Percentiles rank a stretch among this genome's conserved stretches.
Evolutionary conservation across 2,329 filamentous ascomycete genomes (phyloP).

Genomic region (Teratosphaeria viscida): DNA sequence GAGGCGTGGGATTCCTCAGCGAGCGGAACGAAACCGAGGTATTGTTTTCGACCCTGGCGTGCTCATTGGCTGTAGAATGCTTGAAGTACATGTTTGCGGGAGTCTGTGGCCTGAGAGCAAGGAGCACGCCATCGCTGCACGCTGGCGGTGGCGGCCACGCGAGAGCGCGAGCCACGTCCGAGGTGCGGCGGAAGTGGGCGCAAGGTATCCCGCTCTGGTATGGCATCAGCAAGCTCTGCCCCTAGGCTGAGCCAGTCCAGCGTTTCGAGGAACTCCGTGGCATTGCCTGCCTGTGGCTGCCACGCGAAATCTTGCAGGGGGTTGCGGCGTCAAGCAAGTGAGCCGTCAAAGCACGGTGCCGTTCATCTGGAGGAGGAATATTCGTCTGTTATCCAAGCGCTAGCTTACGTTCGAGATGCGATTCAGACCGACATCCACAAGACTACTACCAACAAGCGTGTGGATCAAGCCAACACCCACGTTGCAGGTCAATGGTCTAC

Average conservation of each 20-base stretch:
- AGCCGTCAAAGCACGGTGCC: not conserved
- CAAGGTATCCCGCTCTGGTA: not conserved
- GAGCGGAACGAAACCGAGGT: not conserved
- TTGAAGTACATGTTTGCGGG: not conserved
- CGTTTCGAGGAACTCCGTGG: too few species aligned
- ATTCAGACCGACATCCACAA: too few species aligned
- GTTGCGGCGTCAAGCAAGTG: not conserved
- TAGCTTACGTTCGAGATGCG: not conserved
- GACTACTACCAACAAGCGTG: not conserved
- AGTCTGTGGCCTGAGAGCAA: not conserved
- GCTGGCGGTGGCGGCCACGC: not conserved
- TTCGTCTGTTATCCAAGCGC: not conserved
- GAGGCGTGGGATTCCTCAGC: not conserved
- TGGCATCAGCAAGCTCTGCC: too few species aligned
- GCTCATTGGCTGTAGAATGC: not conserved
- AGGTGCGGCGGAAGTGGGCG: not conserved
- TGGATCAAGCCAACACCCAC: not conserved
- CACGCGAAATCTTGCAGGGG: not conserved
- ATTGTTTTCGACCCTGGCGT: not conserved
- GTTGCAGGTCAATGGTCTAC: too few species aligned
- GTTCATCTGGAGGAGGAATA: not conserved
- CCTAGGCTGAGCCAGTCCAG: too few species aligned
- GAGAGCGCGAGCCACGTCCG: not conserved
- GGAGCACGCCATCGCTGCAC: not conserved
- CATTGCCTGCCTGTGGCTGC: not conserved